A percentile compares a stretch with the other conserved stretches of the same genome.
Conservation (phyloP, 1,139 yeast species). For the Torulaspora pretoriensis region DNA sequence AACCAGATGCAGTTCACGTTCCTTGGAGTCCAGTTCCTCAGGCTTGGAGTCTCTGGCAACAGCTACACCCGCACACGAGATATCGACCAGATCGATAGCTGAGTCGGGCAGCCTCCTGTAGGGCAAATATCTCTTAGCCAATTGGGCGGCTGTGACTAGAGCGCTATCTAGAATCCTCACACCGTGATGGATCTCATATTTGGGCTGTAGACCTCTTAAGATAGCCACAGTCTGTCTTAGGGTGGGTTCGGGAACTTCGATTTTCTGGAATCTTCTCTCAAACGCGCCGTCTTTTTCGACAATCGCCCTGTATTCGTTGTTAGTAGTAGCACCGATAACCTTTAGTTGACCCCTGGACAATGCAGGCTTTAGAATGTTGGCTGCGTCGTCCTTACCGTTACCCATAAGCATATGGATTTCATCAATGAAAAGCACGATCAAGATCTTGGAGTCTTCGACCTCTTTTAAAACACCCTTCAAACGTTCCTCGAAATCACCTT, state of each 20-base stretch:
- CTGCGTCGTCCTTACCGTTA: slow-evolving; percentile 91
- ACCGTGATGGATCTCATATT: slow-evolving; percentile 97
- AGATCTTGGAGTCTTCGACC: slow-evolving; percentile 78
- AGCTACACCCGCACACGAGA: slow-evolving; percentile 95
- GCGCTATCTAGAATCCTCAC: slow-evolving; percentile 95
- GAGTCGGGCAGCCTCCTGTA: slow-evolving; percentile 96
- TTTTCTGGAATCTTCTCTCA: slow-evolving; percentile 96
- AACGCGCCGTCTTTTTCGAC: slow-evolving; percentile 97
- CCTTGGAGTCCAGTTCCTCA: slow-evolving; percentile 89
- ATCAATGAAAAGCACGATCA: slow-evolving; percentile 87
- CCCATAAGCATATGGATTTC: slow-evolving; percentile 99
- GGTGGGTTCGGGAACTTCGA: slow-evolving; percentile 93
- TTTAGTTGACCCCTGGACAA: slow-evolving; percentile 93
- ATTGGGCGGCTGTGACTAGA: slow-evolving; percentile 87
- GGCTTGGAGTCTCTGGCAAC: slow-evolving; percentile 98
- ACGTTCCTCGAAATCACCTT: slow-evolving; percentile 95
- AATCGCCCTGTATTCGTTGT: slow-evolving; percentile 86
- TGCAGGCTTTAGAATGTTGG: slow-evolving; percentile 93
- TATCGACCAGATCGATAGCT: slow-evolving; percentile 95
- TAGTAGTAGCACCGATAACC: slow-evolving; percentile 98
- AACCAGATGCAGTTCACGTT: slow-evolving; percentile 82
- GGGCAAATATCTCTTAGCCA: slow-evolving; percentile 91
- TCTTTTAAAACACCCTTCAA: slow-evolving; percentile 92
- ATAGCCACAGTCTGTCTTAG: slow-evolving; percentile 92
- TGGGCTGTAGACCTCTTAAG: slow-evolving; percentile 91